Base-by-base conservation (phyloP, 2,329 filamentous ascomycete species). In the Talaromyces sp. region DNA sequence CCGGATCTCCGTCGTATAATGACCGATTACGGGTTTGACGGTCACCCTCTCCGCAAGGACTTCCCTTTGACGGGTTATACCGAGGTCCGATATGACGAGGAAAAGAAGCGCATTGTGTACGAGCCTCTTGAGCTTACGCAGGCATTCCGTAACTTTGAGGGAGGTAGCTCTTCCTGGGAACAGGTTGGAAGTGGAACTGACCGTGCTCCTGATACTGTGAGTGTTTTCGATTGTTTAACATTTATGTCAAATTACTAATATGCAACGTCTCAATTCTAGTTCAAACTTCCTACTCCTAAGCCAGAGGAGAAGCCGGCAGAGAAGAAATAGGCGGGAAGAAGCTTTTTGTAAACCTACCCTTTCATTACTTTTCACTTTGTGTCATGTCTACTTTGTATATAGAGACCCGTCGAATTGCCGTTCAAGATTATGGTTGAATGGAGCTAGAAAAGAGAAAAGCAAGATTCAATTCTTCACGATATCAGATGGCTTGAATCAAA, bases 1-100 rank as follows among this genome's bases (percentile, higher is more conserved):
- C 94, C 94, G 39, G 95, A 99, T 78, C 81, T 99, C 67, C 86
- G 94, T 74, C 86, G 94, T 66, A 97, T 99, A 79, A 95, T 99
- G 93, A 99, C 94, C 64, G 94, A 99, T 75, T 99, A 99, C 75
- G 94, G 94, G 55, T 99, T 99, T 71, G 95, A 99, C 75, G 94
- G 94, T 55, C 94, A 99, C 78, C 94, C 94, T 41, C 79, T 99
- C 72, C 85, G 95, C 71, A 99, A 99, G 80, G 94, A 99, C 73
- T 99, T 99, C 80, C 94, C 94, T 21, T 79, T 99, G 73, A 97
- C 94, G 2, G 94, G 94, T 50, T 99, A 99, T 80, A 99, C 94
- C 35, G 95, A 99, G 80, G 88, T 99, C 66, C 84, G 94, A 70
- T 99, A 95, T 72, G 94, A 99, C 66, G 94, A 99, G 79, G 95